A percentile compares a stretch with the other conserved stretches of the same genome.
Conservation (phyloP, 257 asterid genomes). For the Plantago elongata region DNA sequence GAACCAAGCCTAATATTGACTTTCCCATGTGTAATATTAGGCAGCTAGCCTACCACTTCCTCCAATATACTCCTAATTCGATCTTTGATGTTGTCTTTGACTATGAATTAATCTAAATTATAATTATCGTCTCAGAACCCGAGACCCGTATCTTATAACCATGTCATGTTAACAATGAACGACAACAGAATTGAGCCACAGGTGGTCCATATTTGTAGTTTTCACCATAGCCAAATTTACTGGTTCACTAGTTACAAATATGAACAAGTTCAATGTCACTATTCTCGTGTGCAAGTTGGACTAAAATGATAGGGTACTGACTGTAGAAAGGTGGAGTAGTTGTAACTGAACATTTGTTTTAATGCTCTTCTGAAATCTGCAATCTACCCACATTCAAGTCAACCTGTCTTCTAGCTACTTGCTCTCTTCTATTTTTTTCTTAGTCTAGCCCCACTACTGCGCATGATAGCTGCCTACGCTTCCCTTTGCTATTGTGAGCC, state of each 20-base stretch:
- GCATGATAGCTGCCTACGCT: conserved; percentile 17
- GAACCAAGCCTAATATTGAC: no score
- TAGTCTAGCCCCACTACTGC: conserved; percentile 27
- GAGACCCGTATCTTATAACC: no score
- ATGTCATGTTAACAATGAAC: no score
- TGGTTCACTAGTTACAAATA: conserved; percentile 5
- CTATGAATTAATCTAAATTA: no score
- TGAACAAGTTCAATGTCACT: conserved; percentile 13
- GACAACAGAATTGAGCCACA: no score
- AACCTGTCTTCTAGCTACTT: conserved; percentile 33
- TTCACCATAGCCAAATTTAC: neutral
- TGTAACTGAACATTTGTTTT: conserved; percentile 44
- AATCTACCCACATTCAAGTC: conserved; percentile 35
- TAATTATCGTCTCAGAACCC: no score
- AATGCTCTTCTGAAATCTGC: conserved; percentile 32
- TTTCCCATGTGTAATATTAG: no score
- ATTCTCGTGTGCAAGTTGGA: conserved; percentile 4
- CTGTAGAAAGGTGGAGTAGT: conserved; percentile 50
- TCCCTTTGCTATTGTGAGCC: neutral
- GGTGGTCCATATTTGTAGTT: conserved; percentile 14
- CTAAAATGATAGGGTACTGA: conserved; percentile 17
- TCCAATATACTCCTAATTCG: no score
- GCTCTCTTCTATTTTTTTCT: conserved; percentile 2
- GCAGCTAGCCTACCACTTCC: no score
- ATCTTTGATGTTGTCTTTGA: no score